Base-by-base conservation (phyloP, 1,284 basidiomycete species). In the Ceratobasidium sp. region DNA sequence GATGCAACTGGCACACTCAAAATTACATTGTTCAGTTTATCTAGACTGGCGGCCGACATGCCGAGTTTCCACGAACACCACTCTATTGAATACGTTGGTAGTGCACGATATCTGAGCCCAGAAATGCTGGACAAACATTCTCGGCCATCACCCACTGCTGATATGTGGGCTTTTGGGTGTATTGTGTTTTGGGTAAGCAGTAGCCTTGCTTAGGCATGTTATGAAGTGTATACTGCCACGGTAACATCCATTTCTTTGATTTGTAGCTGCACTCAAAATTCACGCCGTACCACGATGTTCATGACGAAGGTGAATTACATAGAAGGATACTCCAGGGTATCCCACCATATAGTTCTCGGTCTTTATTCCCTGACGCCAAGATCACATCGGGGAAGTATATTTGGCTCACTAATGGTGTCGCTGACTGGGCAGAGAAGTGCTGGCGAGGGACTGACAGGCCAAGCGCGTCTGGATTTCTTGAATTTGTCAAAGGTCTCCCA, bases 121-220 rank as follows among this genome's bases (percentile, higher is more conserved):
- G 73, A 75, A 23, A 26, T 75, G 4, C 23, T 75, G 7, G n/a
- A 54, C 13, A 63, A 75, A 33, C 20, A 42, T 3, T 49, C 73
- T 6, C 2, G 23, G 23, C 49, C 73, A 6, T 65, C 61, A 5
- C 73, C 73, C 20, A 63, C 54, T 28, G 65, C 73, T 20, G 73
- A 75, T 33, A 75, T 75, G 61, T 75, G 73, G 73, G 61, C 73
- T 4, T 75, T 75, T 65, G 73, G 61, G n/a, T 54, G 51, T 51
- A 63, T 75, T 3, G 73, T 63, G 7, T 75, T 75, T 45, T 75
- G 73, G 73, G 73, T 75, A 20, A 37, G 49, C 17, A 2, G 13
- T 42, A 13, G 1, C n/a, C 15, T 61, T 8, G n/a, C n/a, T n/a
- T n/a, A n/a, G n/a, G n/a, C n/a, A n/a, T n/a, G n/a, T 31, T 13